Base-by-base conservation (phyloP, 192 early-diverging fungal genomes). In the Coemansia sp. region DNA sequence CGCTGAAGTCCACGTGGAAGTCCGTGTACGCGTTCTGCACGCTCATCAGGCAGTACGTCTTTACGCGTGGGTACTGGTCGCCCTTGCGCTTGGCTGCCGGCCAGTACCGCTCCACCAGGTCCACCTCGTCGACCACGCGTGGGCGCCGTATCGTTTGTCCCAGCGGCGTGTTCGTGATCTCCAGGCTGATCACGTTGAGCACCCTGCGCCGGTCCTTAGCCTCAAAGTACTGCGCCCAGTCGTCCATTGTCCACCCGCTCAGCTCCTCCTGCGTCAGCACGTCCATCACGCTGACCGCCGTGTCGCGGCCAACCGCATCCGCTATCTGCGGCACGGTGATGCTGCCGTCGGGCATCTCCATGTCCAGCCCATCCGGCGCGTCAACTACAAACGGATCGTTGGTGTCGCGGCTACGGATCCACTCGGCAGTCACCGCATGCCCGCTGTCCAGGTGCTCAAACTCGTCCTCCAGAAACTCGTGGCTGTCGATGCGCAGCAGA, bases 21-120 rank as follows among this genome's bases (percentile, higher is more conserved):
- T 95, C 93, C 16, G 93, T 93, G 63, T 90, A 95, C 16, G 90
- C 88, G 47, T 94, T 88, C 61, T 87, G 82, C n/a, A 92, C 89
- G 36, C 90, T 87, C 94, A 96, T 94, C 51, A 94, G 67, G 58
- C 94, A 96, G 62, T 96, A 94, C 7, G 93, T 79, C 61, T 94
- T 91, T 0, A 94, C 91, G 45, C 84, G 84, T 8, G 94, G 94
- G 59, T 87, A 93, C 66, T 89, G 88, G 28, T 68, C 76, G n/a
- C 56, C 57, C 63, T 83, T 83, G 20, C 86, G 58, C 19, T 78
- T 72, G 35, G 65, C 57, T 11, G 58, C 36, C 10, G 94, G 94
- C 94, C 94, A 97, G 57, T 90, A 80, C 36, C 83, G 83, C 46
- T 94, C 91, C 47, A 88, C 83, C 87, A 90, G 91, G 72, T 97